Base-by-base conservation (phyloP, 1,139 yeast species). In the Blastobotrys petasosporus region DNA sequence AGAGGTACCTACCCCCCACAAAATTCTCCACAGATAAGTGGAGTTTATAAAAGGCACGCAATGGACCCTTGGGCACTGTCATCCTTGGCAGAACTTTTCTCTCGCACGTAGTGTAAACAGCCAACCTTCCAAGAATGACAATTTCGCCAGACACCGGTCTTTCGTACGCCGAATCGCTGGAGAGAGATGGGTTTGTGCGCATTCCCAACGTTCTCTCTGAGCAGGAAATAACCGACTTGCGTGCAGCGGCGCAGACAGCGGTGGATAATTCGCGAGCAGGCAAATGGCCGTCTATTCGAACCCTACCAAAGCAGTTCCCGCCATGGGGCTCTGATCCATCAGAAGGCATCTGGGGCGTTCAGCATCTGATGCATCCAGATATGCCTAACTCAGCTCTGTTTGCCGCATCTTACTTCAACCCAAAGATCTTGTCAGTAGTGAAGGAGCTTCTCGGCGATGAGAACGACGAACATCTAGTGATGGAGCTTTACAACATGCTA, bases 311-410 rank as follows among this genome's bases (percentile, higher is more conserved):
- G 52, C 80, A 76, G 56, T 76, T 76, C 55, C 80, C 81, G 3
- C 80, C 81, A 17, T 76, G 81, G 80, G 80, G 80, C 11, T 64
- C 66, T 52, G 73, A 74, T 53, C 74, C 71, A 54, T 70, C 71
- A 49, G 79, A 80, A 2, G 80, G 76, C 51, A 76, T 76, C 50
- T 76, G 81, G 81, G 81, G 81, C 1, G 65, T 76, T 12, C 63
- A 74, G 10, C 78, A 78, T 1, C 64, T 76, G 44, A 64, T 76
- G 57, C 74, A 76, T 53, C 81, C 81, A 0, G 75, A 71, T 44
- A 62, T 75, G 52, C 68, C 68, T 1, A 71, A 68, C 3, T 58
- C 47, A 30, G 37, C 41, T 11, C 38, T 48, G 39, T 48, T 45
- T 39, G 40, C 47, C 13, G 41, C 46, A 6, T 42, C 51, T 11